phyloP scores from a whole-genome alignment of 108 stramenopile species.

The Pseudonitzschia multiseries region DNA sequence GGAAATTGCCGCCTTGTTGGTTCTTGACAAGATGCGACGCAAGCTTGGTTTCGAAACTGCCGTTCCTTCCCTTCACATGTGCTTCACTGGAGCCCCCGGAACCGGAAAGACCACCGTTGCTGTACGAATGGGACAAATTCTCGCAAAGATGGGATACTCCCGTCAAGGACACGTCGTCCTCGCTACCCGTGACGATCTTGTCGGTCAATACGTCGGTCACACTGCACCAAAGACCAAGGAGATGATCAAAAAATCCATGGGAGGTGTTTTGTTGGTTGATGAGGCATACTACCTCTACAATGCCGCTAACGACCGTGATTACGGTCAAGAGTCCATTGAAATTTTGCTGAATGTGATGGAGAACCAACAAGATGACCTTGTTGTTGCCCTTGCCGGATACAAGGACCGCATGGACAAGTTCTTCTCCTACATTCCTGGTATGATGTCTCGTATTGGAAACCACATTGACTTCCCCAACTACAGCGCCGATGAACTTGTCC shows the following conservation, averaged over 20 bases:
- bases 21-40: constrained; percentile 97
- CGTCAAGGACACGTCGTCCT: constrained; percentile 95
- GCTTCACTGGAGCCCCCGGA: constrained; percentile 96
- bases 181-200: constrained; percentile 97
- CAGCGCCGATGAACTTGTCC: constrained; percentile 90
- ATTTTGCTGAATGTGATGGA: constrained; percentile 99
- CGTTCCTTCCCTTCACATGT: constrained; percentile 98
- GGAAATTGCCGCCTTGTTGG: constrained; percentile 96
- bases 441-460: constrained; percentile 98
- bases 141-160: constrained; percentile 98
- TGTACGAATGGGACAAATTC: constrained; percentile 97
- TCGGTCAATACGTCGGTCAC: constrained; percentile 99
- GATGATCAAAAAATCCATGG: constrained; percentile 99
- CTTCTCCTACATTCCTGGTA: constrained; percentile 98
- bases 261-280: constrained; percentile 95
- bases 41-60: constrained; percentile 96
- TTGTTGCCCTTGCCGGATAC: constrained; percentile 97
- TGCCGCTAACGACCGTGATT: constrained; percentile 97
- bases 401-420: constrained; percentile 98
- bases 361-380: constrained; percentile 95
- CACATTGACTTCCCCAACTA: constrained; percentile 99
- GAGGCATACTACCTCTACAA: constrained; percentile 99
- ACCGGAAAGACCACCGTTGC: constrained; percentile 99
- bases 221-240: constrained; percentile 99
- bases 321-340: constrained; percentile 98